A percentile compares a stretch with the other conserved stretches of the same genome.
Evolutionary conservation across 768 basidiomycete species (phyloP).

Genomic region (Leccinum uliginosum): DNA sequence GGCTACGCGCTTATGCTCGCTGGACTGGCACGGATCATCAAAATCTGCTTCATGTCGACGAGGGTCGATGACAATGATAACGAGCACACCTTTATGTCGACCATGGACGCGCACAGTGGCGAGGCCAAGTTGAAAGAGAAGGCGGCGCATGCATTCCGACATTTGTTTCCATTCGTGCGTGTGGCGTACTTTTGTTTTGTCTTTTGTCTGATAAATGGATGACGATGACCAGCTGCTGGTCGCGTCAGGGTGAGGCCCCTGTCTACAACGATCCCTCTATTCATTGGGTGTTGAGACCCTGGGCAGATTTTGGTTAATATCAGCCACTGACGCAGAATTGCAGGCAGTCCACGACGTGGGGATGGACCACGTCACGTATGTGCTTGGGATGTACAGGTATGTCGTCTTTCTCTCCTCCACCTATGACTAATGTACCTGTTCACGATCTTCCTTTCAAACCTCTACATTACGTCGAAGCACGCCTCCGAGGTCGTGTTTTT

Average conservation of each 20-base stretch:
- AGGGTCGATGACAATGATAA: conserved; percentile 49
- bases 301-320: conserved; percentile 77
- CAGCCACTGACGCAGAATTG: conserved; percentile 90
- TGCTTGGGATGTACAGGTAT: conserved; percentile 79
- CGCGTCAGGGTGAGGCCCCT: conserved; percentile 56
- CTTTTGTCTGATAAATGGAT: conserved; percentile 1
- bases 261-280: background rate
- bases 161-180: conserved; percentile 84
- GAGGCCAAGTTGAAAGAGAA: conserved; percentile 23
- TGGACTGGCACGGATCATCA: conserved; percentile 73
- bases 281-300: background rate
- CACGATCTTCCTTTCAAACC: conserved; percentile 63
- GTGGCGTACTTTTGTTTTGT: background rate
- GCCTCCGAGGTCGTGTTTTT: conserved; percentile 16
- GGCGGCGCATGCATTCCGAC: conserved; percentile 65
- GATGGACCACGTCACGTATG: conserved; percentile 92
- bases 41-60: conserved; percentile 70
- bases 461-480: conserved; percentile 48
- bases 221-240: conserved; percentile 52
- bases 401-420: conserved; percentile 8
- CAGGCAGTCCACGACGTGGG: conserved; percentile 59
- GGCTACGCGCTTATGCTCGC: conserved; percentile 83
- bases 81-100: conserved; percentile 61
- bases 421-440: conserved; percentile 50
- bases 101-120: conserved; percentile 8